Evolutionary conservation across 805 yeast genomes (phyloP).

Genomic region (Wickerhamiella kazuoi): DNA sequence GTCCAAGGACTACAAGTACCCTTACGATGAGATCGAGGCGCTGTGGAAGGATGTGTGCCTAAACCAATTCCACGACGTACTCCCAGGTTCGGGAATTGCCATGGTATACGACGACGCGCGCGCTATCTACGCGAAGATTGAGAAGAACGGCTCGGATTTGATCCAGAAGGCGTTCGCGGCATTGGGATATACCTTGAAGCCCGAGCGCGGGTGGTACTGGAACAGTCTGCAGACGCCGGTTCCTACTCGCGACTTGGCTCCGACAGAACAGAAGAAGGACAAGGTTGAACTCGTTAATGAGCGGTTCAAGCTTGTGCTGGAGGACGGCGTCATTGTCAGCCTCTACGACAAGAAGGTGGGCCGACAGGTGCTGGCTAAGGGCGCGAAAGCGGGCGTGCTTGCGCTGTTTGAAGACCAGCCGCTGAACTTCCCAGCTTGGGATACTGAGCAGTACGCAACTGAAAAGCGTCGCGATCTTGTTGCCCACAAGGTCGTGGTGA

Average conservation of each 20-base stretch:
- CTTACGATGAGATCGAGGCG: slow-evolving; percentile 43
- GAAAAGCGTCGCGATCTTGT: slow-evolving; percentile 44
- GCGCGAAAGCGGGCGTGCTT: slow-evolving; percentile 60
- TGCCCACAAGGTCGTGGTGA: slow-evolving; percentile 6
- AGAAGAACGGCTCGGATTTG: slow-evolving; percentile 35
- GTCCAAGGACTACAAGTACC: slow-evolving; percentile 41
- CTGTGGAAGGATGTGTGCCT: slow-evolving; percentile 80
- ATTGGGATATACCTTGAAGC: slow-evolving; percentile 16
- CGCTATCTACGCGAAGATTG: slow-evolving; percentile 49
- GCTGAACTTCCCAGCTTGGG: slow-evolving; percentile 90
- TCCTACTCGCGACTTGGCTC: not conserved
- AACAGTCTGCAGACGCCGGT: not conserved
- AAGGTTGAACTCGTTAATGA: slow-evolving; percentile 35
- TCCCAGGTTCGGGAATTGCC: slow-evolving; percentile 92
- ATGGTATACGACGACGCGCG: slow-evolving; percentile 84
- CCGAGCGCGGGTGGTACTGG: not conserved
- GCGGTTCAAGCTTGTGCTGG: slow-evolving; percentile 38
- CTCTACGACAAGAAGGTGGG: slow-evolving; percentile 40
- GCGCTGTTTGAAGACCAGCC: slow-evolving; percentile 83
- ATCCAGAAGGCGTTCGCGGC: slow-evolving; percentile 33
- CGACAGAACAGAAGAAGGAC: not conserved
- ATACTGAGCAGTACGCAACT: slow-evolving; percentile 76
- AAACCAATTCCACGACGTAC: slow-evolving; percentile 94
- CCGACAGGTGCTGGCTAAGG: slow-evolving; percentile 53
- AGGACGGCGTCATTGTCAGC: slow-evolving; percentile 45